A percentile compares a stretch with the other conserved stretches of the same genome.
These are phyloP conservation scores for Daldinia bambusicola DNA, from an alignment of 495 filamentous ascomycete genomes.

Conservation along the genomic window DNA sequence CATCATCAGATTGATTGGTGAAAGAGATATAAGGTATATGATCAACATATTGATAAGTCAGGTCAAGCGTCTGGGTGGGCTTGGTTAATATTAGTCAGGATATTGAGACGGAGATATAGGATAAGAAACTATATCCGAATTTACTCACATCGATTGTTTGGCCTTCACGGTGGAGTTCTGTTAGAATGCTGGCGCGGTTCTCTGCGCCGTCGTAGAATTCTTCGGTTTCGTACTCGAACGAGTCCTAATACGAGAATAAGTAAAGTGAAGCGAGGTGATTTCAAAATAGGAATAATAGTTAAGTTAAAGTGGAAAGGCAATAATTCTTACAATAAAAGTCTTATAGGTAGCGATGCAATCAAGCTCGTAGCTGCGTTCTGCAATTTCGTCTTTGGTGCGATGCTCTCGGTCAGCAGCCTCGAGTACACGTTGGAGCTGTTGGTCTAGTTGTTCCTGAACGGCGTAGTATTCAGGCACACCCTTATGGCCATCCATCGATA, in stretches of 20 bases:
- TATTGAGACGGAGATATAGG: neutral
- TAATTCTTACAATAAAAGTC: slow-evolving; percentile 39
- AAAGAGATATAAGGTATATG: slow-evolving; percentile 52
- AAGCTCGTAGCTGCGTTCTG: slow-evolving; percentile 30
- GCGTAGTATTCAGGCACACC: slow-evolving; percentile 46
- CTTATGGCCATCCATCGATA: slow-evolving; percentile 48
- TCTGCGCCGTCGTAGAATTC: slow-evolving; percentile 52
- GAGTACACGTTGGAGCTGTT: slow-evolving; percentile 41
- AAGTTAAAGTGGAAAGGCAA: neutral
- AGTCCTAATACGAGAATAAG: slow-evolving; percentile 36
- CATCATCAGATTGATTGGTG: slow-evolving; percentile 29
- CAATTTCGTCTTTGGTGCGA: slow-evolving; percentile 25
- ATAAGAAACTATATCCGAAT: neutral
- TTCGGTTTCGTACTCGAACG: slow-evolving; percentile 48
- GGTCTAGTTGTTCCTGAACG: slow-evolving; percentile 47
- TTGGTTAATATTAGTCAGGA: slow-evolving; percentile 27
- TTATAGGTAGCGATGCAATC: slow-evolving; percentile 23
- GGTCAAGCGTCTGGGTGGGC: slow-evolving; percentile 47
- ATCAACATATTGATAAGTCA: slow-evolving; percentile 47
- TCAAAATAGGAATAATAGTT: slow-evolving; percentile 12
- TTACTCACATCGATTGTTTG: slow-evolving; percentile 55
- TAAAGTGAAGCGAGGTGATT: slow-evolving; percentile 7
- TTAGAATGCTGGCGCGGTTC: slow-evolving; percentile 49
- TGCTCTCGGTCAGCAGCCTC: slow-evolving; percentile 33
- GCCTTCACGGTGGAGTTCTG: slow-evolving; percentile 50